Evolutionary conservation across 495 filamentous ascomycete species (phyloP), one percentile per base, ranked within the genome.

Genomic region (Stereocaulon alpinum): DNA sequence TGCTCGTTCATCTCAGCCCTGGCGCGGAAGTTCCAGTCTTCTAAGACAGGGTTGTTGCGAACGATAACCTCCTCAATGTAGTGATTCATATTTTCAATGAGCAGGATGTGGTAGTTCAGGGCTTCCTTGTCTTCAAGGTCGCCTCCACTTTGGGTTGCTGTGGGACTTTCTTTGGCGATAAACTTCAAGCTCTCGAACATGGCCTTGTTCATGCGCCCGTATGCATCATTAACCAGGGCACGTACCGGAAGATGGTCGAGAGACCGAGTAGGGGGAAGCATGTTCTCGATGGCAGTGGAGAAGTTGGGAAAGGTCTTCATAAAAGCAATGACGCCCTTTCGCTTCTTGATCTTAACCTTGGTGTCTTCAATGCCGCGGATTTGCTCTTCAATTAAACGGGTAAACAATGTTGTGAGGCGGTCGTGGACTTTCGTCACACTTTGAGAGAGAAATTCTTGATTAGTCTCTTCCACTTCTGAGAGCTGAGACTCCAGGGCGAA

Each of bases 71-170:
- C 92, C 65, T 96, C 91, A 11, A 91, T 75, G 70, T 92, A 96
- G 69, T 96, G 91, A 69, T 96, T 93, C 92, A 96, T 96, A 69
- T 97, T 97, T 70, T 97, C 92, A 61, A 97, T 96, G 37, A 97
- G 80, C 51, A 96, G 80, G 65, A 97, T 95, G 69, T 96, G 91
- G 73, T 95, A 95, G 69, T 97, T 96, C 22, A 97, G 78, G 17
- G 87, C 84, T 68, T 95, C 92, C 71, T 97, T 97, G 69, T 97
- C 92, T 66, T 97, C 92, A 4, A 84, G 80, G 64, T 88, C 85
- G 18, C 81, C 77, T 18, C 63, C 62, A 15, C 63, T 63, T 27
- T 68, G 62, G 59, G 67, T 63, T 0, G 66, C 61, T 18, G 47
- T 57, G 1, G 92, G 92, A 50, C 85, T 88, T 70, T 96, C 91